Evolutionary conservation across 208 protist species (phyloP), one percentile per base, ranked within the genome.

Genomic region (Wallacemonas sp.): DNA sequence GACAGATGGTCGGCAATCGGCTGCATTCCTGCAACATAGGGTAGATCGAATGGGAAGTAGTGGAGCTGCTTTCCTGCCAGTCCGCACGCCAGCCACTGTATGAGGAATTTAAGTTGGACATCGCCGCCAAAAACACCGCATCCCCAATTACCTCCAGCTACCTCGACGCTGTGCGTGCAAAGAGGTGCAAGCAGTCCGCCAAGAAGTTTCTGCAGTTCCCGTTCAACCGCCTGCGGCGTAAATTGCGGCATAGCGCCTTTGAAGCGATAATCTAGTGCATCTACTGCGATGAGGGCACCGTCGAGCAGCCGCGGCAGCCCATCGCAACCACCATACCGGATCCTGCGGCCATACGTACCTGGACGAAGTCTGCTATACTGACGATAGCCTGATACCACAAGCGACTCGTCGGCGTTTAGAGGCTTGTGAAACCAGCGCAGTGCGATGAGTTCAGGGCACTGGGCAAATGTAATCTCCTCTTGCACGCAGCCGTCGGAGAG

Each of bases 81-180:
- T 0, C 76, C 69, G 22, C 82, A 84, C 17, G 88, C 85, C 1
- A 84, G 24, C 64, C 68, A 80, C 70, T 94, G 88, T 9, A 90
- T 38, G 27, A 92, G 36, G 0, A 76, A 58, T 65, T 94, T 96
- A 45, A 93, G 49, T 41, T 90, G 61, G 15, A 51, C 26, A 49
- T 93, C 79, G 41, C 88, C 86, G 11, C 80, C 82, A 65, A 94
- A 95, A 0, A 83, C 83, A 36, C 88, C 88, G 70, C 88, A 96
- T 28, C 83, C 86, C 88, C 90, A 97, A 53, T 85, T 82, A 42
- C 88, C 88, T 11, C 82, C 88, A 15, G 64, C 71, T 17, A 73
- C n/a, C 34, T 55, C 44, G 3, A 2, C 22, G 19, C 63, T 21
- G 47, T 39, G 17, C 22, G n/a, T 33, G 51, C 14, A 9, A 39